These are phyloP conservation scores for Haplosporangium sp. DNA, from an alignment of 371 early-diverging fungal species.

Conservation along the genomic window DNA sequence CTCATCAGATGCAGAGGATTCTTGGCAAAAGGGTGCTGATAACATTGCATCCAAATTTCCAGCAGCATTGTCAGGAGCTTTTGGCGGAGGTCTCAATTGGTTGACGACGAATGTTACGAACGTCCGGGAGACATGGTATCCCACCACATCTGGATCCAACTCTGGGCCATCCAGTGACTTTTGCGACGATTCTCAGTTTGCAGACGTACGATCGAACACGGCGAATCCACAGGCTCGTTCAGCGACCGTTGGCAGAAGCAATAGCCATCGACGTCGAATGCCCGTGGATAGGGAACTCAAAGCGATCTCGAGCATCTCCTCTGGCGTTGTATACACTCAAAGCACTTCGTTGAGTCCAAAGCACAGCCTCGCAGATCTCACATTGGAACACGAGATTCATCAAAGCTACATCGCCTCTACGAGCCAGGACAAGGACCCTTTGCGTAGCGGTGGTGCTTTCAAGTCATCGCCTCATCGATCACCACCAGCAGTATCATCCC, in stretches of 20 bases:
- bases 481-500: constrained; percentile 19
- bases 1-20: constrained; percentile 11
- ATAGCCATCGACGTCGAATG: constrained; percentile 26
- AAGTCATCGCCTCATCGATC: not conserved
- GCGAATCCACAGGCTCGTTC: constrained; percentile 22
- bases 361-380: constrained; percentile 35
- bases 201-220: constrained; percentile 16
- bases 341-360: constrained; percentile 32
- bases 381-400: constrained; percentile 34
- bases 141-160: constrained; percentile 15
- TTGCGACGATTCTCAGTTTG: constrained; percentile 17
- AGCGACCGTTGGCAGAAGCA: constrained; percentile 44
- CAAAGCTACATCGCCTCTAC: constrained; percentile 1
- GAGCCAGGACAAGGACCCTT: constrained; percentile 15
- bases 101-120: constrained; percentile 45
- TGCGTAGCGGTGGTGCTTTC: constrained; percentile 4
- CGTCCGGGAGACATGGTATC: constrained; percentile 47
- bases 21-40: constrained; percentile 37
- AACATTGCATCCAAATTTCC: constrained; percentile 37
- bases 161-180: not conserved
- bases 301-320: constrained; percentile 18
- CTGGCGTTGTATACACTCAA: not conserved
- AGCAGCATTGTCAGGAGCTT: constrained; percentile 38
- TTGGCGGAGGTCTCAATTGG: constrained; percentile 37
- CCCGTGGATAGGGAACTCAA: constrained; percentile 33